Conservation (phyloP, 2,329 filamentous ascomycete genomes). For the Beauveria australis region DNA sequence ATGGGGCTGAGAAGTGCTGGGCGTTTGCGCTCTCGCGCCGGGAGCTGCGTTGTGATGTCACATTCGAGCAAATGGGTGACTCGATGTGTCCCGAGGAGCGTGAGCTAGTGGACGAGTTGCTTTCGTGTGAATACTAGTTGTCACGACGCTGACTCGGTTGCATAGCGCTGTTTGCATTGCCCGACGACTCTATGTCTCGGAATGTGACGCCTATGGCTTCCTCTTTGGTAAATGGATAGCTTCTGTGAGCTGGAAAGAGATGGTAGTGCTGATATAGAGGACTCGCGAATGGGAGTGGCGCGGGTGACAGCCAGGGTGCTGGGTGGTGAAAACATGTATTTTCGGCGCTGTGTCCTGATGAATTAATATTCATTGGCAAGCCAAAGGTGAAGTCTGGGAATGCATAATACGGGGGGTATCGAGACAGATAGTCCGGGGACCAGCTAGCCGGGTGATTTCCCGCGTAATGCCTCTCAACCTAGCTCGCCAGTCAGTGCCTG, state of each 20-base stretch:
- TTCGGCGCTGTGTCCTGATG: background rate
- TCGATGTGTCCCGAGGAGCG: background rate
- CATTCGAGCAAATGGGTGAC: background rate
- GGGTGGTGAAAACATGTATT: background rate
- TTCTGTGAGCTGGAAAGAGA: background rate
- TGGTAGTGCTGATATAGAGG: background rate
- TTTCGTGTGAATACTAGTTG: constrained; percentile 12
- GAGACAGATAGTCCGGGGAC: background rate
- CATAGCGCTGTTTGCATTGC: background rate
- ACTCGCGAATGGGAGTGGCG: background rate
- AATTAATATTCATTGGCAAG: background rate
- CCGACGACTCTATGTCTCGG: background rate
- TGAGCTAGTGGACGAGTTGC: constrained; percentile 8
- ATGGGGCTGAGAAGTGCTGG: background rate
- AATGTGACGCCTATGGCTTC: background rate
- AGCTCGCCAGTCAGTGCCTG: background rate
- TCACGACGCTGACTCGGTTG: constrained; percentile 2
- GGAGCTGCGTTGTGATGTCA: background rate
- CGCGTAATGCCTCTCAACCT: background rate
- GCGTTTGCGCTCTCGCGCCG: background rate
- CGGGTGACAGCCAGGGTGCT: background rate
- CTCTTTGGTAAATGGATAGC: background rate
- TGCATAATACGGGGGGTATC: background rate
- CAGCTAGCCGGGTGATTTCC: background rate
- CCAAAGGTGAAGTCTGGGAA: background rate